phyloP scores from a whole-genome alignment of 192 early-diverging fungal species.

The Backusella liffmaniae region DNA sequence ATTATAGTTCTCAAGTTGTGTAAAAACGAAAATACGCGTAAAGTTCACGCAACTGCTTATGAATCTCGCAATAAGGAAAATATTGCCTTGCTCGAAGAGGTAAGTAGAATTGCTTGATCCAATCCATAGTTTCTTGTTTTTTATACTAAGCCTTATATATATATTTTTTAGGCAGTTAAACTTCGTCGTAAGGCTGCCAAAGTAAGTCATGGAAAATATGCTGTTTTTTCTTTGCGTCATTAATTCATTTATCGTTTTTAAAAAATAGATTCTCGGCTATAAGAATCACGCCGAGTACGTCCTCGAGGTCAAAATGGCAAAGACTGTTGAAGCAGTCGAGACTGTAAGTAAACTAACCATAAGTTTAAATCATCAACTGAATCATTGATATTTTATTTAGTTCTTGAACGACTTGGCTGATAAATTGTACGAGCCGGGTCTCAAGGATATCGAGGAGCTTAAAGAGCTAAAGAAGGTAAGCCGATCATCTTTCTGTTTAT shows the following conservation, averaged over 20 bases:
- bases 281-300: conserved; percentile 67
- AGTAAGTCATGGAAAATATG: conserved; percentile 14
- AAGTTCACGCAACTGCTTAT: conserved; percentile 45
- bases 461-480: conserved; percentile 60
- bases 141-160: neutral
- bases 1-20: conserved; percentile 48
- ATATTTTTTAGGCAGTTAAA: conserved; percentile 30
- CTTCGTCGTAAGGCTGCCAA: conserved; percentile 39
- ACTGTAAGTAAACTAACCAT: conserved; percentile 17
- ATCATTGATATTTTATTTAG: conserved; percentile 13
- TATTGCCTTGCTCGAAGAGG: conserved; percentile 57
- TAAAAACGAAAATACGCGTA: conserved; percentile 54
- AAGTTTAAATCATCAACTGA: neutral
- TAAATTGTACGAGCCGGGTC: conserved; percentile 55
- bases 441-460: conserved; percentile 59
- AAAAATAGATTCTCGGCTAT: conserved; percentile 66
- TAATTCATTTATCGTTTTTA: conserved; percentile 24
- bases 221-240: conserved; percentile 41
- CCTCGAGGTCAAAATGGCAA: conserved; percentile 85
- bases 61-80: conserved; percentile 62
- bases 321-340: conserved; percentile 58
- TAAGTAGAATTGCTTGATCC: conserved; percentile 17
- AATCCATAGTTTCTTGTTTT: neutral
- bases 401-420: conserved; percentile 65
- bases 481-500: neutral